Conservation (phyloP, 2,329 filamentous ascomycete species). For the Hirsutella thompsonii region DNA sequence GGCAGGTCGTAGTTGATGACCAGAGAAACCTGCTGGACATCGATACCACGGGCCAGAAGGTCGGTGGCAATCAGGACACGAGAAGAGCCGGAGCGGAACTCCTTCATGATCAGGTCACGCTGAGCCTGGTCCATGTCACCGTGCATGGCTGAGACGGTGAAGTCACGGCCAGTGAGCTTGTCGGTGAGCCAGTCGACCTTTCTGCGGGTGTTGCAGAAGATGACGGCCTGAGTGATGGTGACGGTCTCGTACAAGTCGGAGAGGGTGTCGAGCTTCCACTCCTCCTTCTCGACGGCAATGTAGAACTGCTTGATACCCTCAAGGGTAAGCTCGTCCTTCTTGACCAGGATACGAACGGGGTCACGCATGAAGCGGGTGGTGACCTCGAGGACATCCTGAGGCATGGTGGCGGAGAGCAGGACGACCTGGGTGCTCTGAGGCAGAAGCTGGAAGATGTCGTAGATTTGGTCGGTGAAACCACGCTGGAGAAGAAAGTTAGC, state of each 20-base stretch:
- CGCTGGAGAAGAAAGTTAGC: conserved; percentile 39
- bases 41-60: conserved; percentile 96
- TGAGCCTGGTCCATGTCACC: conserved; percentile 98
- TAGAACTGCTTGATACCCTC: conserved; percentile 99
- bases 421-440: conserved; percentile 98
- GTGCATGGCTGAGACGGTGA: conserved; percentile 99
- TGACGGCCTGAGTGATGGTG: conserved; percentile 98
- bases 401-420: conserved; percentile 95
- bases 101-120: conserved; percentile 99
- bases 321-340: conserved; percentile 98
- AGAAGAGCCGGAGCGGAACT: conserved; percentile 97
- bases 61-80: conserved; percentile 98
- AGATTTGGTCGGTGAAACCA: conserved; percentile 99
- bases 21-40: conserved; percentile 97
- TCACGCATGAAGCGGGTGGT: conserved; percentile 99
- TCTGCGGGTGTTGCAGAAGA: conserved; percentile 99
- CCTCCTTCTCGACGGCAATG: conserved; percentile 99
- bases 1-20: conserved; percentile 99
- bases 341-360: conserved; percentile 96
- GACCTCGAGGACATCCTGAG: conserved; percentile 96
- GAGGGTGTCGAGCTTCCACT: conserved; percentile 99
- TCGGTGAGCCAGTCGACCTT: conserved; percentile 99
- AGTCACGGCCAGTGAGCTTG: conserved; percentile 96
- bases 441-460: conserved; percentile 99
- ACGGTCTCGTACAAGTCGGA: conserved; percentile 98